Evolutionary conservation across 192 early-diverging fungal genomes (phyloP).

Genomic region (Coemansia sp.): DNA sequence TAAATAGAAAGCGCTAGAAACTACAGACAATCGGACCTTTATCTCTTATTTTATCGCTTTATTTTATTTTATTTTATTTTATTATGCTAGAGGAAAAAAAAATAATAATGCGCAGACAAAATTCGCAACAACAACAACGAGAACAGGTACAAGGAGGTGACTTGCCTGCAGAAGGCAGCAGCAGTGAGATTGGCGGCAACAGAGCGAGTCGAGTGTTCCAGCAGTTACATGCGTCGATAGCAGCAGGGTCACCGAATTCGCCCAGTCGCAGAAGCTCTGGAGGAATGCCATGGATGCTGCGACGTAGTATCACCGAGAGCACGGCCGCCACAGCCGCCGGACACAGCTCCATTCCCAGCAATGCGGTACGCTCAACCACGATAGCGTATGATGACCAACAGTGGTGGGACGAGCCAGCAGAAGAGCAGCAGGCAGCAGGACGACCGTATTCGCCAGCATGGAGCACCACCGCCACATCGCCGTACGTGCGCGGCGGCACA

Average conservation of each 20-base stretch:
- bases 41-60: too few relatives aligned
- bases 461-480: neutral
- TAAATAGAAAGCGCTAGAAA: too few relatives aligned
- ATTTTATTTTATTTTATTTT: too few relatives aligned
- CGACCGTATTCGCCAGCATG: neutral
- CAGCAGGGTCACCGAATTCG: constrained; percentile 1
- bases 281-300: constrained; percentile 9
- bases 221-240: constrained; percentile 39
- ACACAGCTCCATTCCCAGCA: too few relatives aligned
- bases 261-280: neutral
- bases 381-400: neutral
- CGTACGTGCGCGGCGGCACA: neutral
- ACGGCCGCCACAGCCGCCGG: neutral
- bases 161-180: too few relatives aligned
- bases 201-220: constrained; percentile 45
- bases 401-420: constrained; percentile 1
- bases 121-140: too few relatives aligned
- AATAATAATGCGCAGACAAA: too few relatives aligned
- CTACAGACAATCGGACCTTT: too few relatives aligned
- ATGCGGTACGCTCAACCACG: neutral
- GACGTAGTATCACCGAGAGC: constrained; percentile 17
- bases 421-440: neutral
- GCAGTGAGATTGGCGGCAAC: constrained; percentile 15
- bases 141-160: too few relatives aligned
- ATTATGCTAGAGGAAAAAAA: too few relatives aligned